These are phyloP conservation scores for Dillenia suffruticosa DNA, from an alignment of 164 flowering plant species.

Conservation along the genomic window DNA sequence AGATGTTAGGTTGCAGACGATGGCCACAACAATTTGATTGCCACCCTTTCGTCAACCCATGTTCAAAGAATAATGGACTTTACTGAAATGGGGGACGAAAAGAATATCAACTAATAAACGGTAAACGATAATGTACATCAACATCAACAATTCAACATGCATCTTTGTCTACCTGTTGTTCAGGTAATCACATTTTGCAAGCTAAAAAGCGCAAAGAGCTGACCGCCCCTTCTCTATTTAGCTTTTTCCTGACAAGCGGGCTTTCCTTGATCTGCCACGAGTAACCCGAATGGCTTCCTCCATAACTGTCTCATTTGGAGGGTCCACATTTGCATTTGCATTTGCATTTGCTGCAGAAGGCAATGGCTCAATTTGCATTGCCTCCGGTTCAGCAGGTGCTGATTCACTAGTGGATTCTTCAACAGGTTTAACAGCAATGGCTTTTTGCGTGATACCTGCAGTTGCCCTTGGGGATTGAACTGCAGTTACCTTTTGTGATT, in stretches of 20 bases:
- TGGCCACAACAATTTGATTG: too few relatives aligned
- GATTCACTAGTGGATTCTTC: slow-evolving; percentile 15
- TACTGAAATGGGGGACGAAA: too few relatives aligned
- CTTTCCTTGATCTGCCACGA: slow-evolving; percentile 60
- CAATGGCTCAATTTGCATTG: slow-evolving; percentile 27
- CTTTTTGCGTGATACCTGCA: slow-evolving; percentile 17
- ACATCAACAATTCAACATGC: not conserved
- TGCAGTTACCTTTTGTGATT: slow-evolving; percentile 21
- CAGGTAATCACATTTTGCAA: too few relatives aligned
- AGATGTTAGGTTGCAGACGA: too few relatives aligned
- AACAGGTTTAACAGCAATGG: slow-evolving; percentile 6
- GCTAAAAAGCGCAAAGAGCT: too few relatives aligned
- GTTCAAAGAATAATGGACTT: too few relatives aligned
- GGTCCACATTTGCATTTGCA: slow-evolving; percentile 25
- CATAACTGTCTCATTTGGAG: slow-evolving; percentile 49
- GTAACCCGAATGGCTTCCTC: slow-evolving; percentile 60
- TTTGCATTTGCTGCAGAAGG: slow-evolving; percentile 28
- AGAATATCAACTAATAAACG: too few relatives aligned
- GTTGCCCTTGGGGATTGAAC: slow-evolving; percentile 16
- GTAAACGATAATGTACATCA: slow-evolving; percentile 6
- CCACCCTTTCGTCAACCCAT: too few relatives aligned
- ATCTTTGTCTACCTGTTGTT: too few relatives aligned
- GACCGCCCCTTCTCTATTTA: not conserved
- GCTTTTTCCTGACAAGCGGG: slow-evolving; percentile 23
- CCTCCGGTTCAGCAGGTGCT: slow-evolving; percentile 28